A percentile compares a stretch with the other conserved stretches of the same genome.
These are phyloP conservation scores for Mycosphaerella sp. DNA, from an alignment of 2,329 filamentous ascomycete genomes.

Conservation along the genomic window DNA sequence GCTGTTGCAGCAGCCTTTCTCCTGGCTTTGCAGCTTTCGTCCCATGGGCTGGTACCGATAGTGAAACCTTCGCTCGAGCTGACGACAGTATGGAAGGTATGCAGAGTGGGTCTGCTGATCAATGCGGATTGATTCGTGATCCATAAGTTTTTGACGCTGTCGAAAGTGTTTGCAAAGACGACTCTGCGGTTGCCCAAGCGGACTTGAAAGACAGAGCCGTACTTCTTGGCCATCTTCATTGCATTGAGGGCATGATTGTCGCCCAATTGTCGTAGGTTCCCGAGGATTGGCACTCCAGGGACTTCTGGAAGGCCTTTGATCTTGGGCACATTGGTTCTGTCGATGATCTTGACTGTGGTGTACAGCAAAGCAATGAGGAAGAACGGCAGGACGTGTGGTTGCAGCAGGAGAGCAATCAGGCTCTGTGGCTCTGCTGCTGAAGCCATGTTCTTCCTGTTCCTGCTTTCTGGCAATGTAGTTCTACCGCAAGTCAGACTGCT, in stretches of 20 bases:
- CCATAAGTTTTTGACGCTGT: slow-evolving; percentile 67
- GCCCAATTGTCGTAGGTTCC: slow-evolving; percentile 44
- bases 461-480: background rate
- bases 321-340: slow-evolving; percentile 44
- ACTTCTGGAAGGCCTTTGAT: slow-evolving; percentile 46
- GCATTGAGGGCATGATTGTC: slow-evolving; percentile 44
- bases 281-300: slow-evolving; percentile 44
- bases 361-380: slow-evolving; percentile 39
- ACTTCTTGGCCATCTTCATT: slow-evolving; percentile 43
- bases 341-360: slow-evolving; percentile 39
- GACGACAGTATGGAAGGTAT: slow-evolving; percentile 76
- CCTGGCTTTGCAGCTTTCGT: slow-evolving; percentile 69
- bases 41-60: slow-evolving; percentile 78
- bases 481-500: background rate
- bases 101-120: slow-evolving; percentile 69
- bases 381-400: slow-evolving; percentile 39
- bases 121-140: slow-evolving; percentile 71
- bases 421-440: slow-evolving; percentile 24
- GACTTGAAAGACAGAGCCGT: slow-evolving; percentile 47
- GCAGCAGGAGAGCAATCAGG: slow-evolving; percentile 29
- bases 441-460: slow-evolving; percentile 21
- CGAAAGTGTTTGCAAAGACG: slow-evolving; percentile 72
- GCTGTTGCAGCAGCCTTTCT: slow-evolving; percentile 75
- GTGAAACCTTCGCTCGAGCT: slow-evolving; percentile 73
- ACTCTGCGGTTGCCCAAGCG: slow-evolving; percentile 64